Base-by-base conservation (phyloP, 1,284 basidiomycete genomes). In the Tremellales sp. region DNA sequence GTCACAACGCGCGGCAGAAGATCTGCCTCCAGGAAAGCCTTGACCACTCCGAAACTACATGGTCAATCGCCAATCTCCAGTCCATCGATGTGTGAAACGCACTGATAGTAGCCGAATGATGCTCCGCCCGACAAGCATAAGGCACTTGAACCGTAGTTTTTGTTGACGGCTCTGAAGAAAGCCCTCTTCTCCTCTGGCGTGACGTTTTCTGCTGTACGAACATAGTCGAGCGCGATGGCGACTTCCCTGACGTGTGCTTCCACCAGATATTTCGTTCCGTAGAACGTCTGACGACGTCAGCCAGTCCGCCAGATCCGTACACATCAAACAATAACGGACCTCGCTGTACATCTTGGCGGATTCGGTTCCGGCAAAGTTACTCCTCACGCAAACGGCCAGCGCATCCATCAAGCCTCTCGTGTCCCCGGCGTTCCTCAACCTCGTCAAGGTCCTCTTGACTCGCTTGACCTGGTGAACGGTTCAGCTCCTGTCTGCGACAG, bases 361-460 rank as follows among this genome's bases (percentile, higher is more conserved):
- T 74, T 97, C 94, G 0, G 90, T 84, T 0, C 91, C 96, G 8
- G 89, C 96, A 78, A 97, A 99, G 73, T 97, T 97, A 45, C 84
- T 84, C 48, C 92, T 81, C 40, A 97, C 80, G 64, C 91, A 97
- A 1, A 92, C 87, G 62, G 96, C 90, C 29, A 99, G 76, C 0
- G 97, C 89, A 12, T 89, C 90, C 48, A 94, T 81, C 43, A 96
- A 80, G 0, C 87, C 89, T 54, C 87, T 82, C 2, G 82, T 85
- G 67, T 97, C 91, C 33, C 85, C 82, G 2, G 57, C 52, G 0
- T 56, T 49, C 26, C 71, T 48, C n/a, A 72, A 47, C 17, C 57
- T 60, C 5, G 54, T 54, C 25, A 74, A 52, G 5, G 70, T 72
- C 22, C 64, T 41, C 40, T 57, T 61, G 23, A 74, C 72, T 22